Evolutionary conservation across 2,329 filamentous ascomycete species (phyloP).

Genomic region (Aspergillus felis): DNA sequence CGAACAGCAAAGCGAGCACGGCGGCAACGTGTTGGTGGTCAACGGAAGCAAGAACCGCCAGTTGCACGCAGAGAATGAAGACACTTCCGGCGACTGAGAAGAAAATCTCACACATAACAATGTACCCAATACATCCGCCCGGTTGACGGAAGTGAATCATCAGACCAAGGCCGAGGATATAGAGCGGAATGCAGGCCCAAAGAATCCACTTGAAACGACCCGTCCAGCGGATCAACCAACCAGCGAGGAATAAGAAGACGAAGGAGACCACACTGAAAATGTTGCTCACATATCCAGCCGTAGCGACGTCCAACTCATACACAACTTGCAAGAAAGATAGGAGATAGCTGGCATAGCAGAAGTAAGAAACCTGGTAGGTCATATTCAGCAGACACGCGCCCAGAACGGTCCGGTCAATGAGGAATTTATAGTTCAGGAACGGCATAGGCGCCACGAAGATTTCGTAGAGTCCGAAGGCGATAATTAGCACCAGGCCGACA

Average conservation of each 20-base stretch:
- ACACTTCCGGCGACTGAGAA: constrained; percentile 51
- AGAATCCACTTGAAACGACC: constrained; percentile 50
- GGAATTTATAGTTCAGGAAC: constrained; percentile 25
- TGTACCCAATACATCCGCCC: constrained; percentile 43
- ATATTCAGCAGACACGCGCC: constrained; percentile 22
- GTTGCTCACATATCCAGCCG: constrained; percentile 43
- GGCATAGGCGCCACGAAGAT: constrained; percentile 42
- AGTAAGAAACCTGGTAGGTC: constrained; percentile 16
- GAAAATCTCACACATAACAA: constrained; percentile 54
- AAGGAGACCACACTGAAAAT: constrained; percentile 51
- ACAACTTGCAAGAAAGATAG: constrained; percentile 36
- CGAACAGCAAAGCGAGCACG: constrained; percentile 44
- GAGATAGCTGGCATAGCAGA: constrained; percentile 28
- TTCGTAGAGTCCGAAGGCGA: constrained; percentile 52
- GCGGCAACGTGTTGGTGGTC: constrained; percentile 52
- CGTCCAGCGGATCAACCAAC: constrained; percentile 46
- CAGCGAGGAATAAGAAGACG: constrained; percentile 52
- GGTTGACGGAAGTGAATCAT: constrained; percentile 52
- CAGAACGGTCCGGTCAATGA: constrained; percentile 33
- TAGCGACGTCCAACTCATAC: constrained; percentile 24
- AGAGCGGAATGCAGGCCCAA: constrained; percentile 46
- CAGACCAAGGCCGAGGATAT: constrained; percentile 46
- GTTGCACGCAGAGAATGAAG: constrained; percentile 49
- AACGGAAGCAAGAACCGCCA: constrained; percentile 50
- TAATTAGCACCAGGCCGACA: constrained; percentile 50